phyloP scores from a whole-genome alignment of 768 basidiomycete species.

The Lactarius hatsudake region DNA sequence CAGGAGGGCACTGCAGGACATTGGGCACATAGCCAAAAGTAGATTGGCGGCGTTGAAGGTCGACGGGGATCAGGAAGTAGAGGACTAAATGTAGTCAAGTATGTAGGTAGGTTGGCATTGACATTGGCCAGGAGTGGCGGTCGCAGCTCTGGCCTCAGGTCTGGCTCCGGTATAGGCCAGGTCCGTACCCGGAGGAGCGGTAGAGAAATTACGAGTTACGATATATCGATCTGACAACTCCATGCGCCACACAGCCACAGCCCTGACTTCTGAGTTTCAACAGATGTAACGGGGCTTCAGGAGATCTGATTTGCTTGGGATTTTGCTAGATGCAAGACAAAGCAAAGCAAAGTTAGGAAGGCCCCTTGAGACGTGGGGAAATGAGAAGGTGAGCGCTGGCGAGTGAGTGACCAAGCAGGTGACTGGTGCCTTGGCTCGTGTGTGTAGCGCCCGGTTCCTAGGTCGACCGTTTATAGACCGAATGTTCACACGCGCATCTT shows the following conservation, averaged over 20 bases:
- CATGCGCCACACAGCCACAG: background rate
- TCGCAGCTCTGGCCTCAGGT: background rate
- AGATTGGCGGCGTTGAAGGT: slow-evolving; percentile 50
- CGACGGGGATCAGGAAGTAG: slow-evolving; percentile 31
- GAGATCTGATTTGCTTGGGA: background rate
- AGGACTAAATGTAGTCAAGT: background rate
- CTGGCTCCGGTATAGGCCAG: slow-evolving; percentile 5
- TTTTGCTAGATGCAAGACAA: background rate
- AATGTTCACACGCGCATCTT: slow-evolving; percentile 9
- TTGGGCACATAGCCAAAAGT: slow-evolving; percentile 75
- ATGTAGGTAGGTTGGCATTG: background rate
- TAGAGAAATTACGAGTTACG: background rate
- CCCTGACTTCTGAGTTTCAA: background rate
- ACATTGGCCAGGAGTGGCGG: background rate
- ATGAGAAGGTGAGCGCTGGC: background rate
- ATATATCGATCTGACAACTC: background rate
- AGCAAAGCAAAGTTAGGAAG: background rate
- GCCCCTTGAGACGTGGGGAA: background rate
- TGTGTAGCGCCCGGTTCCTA: background rate
- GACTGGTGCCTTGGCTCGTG: too few relatives aligned
- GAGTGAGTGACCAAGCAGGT: background rate
- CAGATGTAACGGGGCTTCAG: background rate
- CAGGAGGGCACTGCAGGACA: slow-evolving; percentile 65
- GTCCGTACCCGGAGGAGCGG: background rate
- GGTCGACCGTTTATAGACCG: background rate